phyloP scores from a whole-genome alignment of 306 rosid species.

The Gastrolobium villosum region DNA sequence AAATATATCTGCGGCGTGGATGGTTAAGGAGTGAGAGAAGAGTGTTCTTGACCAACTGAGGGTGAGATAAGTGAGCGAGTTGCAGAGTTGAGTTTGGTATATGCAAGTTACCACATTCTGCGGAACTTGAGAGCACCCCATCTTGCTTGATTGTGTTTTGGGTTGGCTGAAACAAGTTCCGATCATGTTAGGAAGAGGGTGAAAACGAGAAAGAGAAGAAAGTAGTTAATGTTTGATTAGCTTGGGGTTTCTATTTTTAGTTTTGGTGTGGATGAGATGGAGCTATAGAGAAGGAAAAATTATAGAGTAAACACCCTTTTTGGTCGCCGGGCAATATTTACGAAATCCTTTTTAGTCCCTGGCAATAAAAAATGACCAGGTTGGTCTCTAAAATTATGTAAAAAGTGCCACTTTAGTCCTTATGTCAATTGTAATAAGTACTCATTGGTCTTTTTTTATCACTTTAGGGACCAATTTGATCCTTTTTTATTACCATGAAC shows the following conservation, averaged over 20 bases:
- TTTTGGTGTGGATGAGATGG: not conserved
- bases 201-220: not conserved
- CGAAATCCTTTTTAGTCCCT: too few relatives aligned
- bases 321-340: too few relatives aligned
- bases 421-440: too few relatives aligned
- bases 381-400: too few relatives aligned
- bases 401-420: too few relatives aligned
- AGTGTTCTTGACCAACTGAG: constrained; percentile 78
- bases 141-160: constrained; percentile 52
- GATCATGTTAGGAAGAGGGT: constrained; percentile 59
- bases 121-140: constrained; percentile 50
- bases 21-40: constrained; percentile 68
- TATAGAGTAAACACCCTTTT: too few relatives aligned
- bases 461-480: too few relatives aligned
- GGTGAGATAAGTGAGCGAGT: constrained; percentile 65
- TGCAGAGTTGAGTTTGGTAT: constrained; percentile 74
- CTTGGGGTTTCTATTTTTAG: not conserved
- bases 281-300: too few relatives aligned
- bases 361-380: too few relatives aligned
- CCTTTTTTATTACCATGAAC: too few relatives aligned
- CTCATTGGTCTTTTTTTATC: too few relatives aligned
- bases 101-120: constrained; percentile 72
- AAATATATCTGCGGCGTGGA: constrained; percentile 59
- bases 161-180: constrained; percentile 86
- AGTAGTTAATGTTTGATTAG: not conserved